phyloP scores from a whole-genome alignment of 768 basidiomycete genomes.

The Trametes villosa region DNA sequence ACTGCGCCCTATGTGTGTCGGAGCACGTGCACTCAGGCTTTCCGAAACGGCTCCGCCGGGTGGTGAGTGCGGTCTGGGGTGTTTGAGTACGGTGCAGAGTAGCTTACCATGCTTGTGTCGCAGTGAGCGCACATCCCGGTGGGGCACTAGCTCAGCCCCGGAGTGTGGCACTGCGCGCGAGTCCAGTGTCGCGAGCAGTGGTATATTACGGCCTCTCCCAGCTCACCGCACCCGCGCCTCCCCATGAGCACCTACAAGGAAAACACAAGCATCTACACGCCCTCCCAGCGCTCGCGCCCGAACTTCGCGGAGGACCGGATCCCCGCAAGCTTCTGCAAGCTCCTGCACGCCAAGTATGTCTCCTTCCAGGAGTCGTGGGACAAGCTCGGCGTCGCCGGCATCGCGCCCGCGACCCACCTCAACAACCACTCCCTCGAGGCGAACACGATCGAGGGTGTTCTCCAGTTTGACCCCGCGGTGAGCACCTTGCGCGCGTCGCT shows the following conservation, averaged over 20 bases:
- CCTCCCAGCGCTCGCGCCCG: slow-evolving; percentile 12
- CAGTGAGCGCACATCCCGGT: too few relatives aligned
- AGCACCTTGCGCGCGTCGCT: not conserved
- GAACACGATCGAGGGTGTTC: slow-evolving; percentile 12
- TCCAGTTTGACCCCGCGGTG: slow-evolving; percentile 11
- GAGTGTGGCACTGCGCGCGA: too few relatives aligned
- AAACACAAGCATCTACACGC: slow-evolving; percentile 17
- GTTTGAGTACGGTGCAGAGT: too few relatives aligned
- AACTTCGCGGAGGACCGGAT: slow-evolving; percentile 11
- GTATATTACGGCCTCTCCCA: too few relatives aligned
- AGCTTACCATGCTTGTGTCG: too few relatives aligned
- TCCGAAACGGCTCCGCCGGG: too few relatives aligned
- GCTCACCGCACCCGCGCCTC: not conserved
- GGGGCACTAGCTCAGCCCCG: too few relatives aligned
- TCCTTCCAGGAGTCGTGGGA: slow-evolving; percentile 4
- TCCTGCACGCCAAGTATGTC: slow-evolving; percentile 12
- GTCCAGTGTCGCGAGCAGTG: too few relatives aligned
- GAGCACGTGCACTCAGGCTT: too few relatives aligned
- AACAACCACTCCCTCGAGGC: slow-evolving; percentile 16
- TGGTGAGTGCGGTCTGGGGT: too few relatives aligned
- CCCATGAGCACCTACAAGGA: slow-evolving; percentile 10
- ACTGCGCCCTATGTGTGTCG: too few relatives aligned
- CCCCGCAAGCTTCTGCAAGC: slow-evolving; percentile 16
- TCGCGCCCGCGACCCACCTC: slow-evolving; percentile 1
- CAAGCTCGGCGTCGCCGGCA: not conserved